phyloP scores from a whole-genome alignment of 495 filamentous ascomycete genomes.

The Wilcoxina mikolae region DNA sequence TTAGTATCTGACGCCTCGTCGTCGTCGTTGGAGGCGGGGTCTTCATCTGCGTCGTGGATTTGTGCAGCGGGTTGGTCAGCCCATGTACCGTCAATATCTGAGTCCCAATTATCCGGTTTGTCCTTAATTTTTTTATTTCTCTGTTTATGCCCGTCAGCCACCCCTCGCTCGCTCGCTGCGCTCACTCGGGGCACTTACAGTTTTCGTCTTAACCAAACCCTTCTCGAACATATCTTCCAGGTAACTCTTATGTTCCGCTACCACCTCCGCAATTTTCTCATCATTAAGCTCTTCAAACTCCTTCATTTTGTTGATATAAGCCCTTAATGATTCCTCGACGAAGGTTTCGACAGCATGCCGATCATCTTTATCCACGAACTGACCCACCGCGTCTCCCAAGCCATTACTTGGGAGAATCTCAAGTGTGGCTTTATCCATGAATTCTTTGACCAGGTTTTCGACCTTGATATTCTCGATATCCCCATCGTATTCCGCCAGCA shows the following conservation, averaged over 20 bases:
- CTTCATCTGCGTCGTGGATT: slow-evolving; percentile 34
- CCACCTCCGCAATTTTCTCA: slow-evolving; percentile 48
- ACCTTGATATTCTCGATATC: slow-evolving; percentile 68
- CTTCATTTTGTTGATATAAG: slow-evolving; percentile 61
- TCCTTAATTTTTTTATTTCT: slow-evolving; percentile 52
- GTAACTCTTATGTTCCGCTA: slow-evolving; percentile 53
- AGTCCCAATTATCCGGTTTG: slow-evolving; percentile 70
- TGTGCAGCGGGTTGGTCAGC: slow-evolving; percentile 60
- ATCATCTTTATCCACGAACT: slow-evolving; percentile 92
- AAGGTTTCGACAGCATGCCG: slow-evolving; percentile 85
- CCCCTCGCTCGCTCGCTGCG: too few species aligned
- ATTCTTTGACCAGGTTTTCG: slow-evolving; percentile 72
- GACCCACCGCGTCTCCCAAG: slow-evolving; percentile 82
- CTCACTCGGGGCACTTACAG: too few species aligned
- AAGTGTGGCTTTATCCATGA: slow-evolving; percentile 65
- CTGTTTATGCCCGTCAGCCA: too few species aligned
- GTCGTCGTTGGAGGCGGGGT: slow-evolving; percentile 23
- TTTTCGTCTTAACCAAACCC: slow-evolving; percentile 47
- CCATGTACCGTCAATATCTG: slow-evolving; percentile 73
- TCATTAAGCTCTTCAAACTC: slow-evolving; percentile 54
- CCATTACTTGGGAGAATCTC: slow-evolving; percentile 81
- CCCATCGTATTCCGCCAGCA: slow-evolving; percentile 31
- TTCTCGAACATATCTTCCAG: slow-evolving; percentile 58
- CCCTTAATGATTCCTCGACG: slow-evolving; percentile 61
- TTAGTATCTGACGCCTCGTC: slow-evolving; percentile 13